Conservation (phyloP, 2,329 filamentous ascomycete genomes). For the Sphaerulina musiva region DNA sequence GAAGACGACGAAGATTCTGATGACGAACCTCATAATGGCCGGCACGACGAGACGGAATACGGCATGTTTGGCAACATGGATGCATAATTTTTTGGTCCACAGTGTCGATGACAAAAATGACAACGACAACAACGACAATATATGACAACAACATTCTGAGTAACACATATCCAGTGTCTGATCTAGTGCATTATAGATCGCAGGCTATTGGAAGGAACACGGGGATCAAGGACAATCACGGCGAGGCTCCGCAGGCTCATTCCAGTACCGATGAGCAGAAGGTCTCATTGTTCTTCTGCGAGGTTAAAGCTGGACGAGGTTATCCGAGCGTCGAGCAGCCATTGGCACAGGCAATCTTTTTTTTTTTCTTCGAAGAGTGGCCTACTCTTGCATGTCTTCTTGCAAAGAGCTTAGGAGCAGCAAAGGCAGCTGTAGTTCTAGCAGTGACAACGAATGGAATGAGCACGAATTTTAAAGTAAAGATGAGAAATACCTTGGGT, state of each 20-base stretch:
- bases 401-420: not conserved
- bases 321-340: constrained; percentile 28
- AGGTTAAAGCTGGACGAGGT: constrained; percentile 33
- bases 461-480: too few species aligned
- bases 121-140: not conserved
- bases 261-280: constrained; percentile 26
- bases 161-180: constrained; percentile 6
- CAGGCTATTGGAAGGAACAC: constrained; percentile 9
- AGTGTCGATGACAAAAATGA: not conserved
- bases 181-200: constrained; percentile 18
- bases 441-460: not conserved
- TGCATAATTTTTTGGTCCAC: constrained; percentile 3
- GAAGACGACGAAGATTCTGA: constrained; percentile 46
- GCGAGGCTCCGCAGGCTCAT: constrained; percentile 27
- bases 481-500: too few species aligned
- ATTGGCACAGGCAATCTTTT: constrained; percentile 1
- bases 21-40: constrained; percentile 41
- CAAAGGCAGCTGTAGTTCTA: not conserved
- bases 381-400: not conserved
- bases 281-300: constrained; percentile 18
- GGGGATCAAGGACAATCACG: constrained; percentile 3
- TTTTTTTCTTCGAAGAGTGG: not conserved
- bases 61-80: constrained; percentile 97
- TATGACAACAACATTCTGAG: constrained; percentile 2
- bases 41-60: constrained; percentile 78